Evolutionary conservation across 1,139 yeast genomes (phyloP).

Genomic region (Nadsonia starkeyi-henricii): DNA sequence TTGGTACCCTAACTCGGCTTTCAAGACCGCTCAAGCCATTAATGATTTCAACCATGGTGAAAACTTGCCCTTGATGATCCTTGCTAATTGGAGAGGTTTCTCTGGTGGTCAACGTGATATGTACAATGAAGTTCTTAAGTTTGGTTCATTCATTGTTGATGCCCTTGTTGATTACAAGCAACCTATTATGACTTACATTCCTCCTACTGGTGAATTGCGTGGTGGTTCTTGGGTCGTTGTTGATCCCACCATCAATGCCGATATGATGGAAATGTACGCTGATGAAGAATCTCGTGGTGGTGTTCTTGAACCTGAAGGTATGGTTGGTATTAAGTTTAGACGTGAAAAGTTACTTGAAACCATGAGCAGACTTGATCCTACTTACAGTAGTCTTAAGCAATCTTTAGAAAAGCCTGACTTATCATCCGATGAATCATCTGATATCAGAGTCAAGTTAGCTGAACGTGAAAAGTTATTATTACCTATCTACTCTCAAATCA

Average conservation of each 20-base stretch:
- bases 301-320: slow-evolving; percentile 96
- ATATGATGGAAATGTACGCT: slow-evolving; percentile 99
- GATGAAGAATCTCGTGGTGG: slow-evolving; percentile 96
- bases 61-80: slow-evolving; percentile 88
- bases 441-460: slow-evolving; percentile 48
- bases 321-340: slow-evolving; percentile 96
- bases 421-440: slow-evolving; percentile 51
- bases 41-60: slow-evolving; percentile 96
- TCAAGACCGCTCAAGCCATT: slow-evolving; percentile 97
- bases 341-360: slow-evolving; percentile 80
- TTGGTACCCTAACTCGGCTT: slow-evolving; percentile 98
- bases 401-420: slow-evolving; percentile 34
- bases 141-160: slow-evolving; percentile 92
- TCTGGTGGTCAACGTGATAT: slow-evolving; percentile 99
- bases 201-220: slow-evolving; percentile 95
- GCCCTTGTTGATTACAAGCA: slow-evolving; percentile 92
- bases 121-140: slow-evolving; percentile 95
- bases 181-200: slow-evolving; percentile 92
- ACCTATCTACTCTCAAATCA: slow-evolving; percentile 84
- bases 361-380: slow-evolving; percentile 77
- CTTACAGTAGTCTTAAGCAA: slow-evolving; percentile 56
- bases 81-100: slow-evolving; percentile 99
- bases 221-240: slow-evolving; percentile 99
- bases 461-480: slow-evolving; percentile 68
- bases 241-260: slow-evolving; percentile 92